Percentiles rank a stretch among this genome's conserved stretches.
phyloP scores from a whole-genome alignment of 2,329 filamentous ascomycete genomes.

The Aspergillus intermedius region DNA sequence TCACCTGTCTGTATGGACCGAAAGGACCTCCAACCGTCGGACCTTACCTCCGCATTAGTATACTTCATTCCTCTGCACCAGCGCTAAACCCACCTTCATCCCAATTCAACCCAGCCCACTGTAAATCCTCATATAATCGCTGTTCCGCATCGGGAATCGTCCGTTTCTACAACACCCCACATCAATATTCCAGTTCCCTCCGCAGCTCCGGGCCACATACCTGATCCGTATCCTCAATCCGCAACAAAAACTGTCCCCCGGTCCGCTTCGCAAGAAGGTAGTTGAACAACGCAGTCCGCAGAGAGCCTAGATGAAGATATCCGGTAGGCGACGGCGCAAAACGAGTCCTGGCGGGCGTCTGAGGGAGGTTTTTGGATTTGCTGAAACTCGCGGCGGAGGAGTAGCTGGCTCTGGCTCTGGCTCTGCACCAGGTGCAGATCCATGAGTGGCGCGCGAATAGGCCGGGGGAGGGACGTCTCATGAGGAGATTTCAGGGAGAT shows the following conservation, averaged over 20 bases:
- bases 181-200: constrained; percentile 18
- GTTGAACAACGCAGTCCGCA: constrained; percentile 92
- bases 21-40: constrained; percentile 73
- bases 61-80: background rate
- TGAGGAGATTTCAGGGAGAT: constrained; percentile 5
- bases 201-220: constrained; percentile 41
- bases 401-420: constrained; percentile 26
- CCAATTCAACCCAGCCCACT: constrained; percentile 86
- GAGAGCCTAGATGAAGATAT: constrained; percentile 82
- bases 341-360: constrained; percentile 63
- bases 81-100: constrained; percentile 62
- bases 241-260: constrained; percentile 79
- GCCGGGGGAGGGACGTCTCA: constrained; percentile 22
- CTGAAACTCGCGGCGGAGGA: constrained; percentile 23
- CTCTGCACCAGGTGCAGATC: constrained; percentile 32
- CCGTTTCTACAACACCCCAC: constrained; percentile 56
- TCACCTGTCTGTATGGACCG: constrained; percentile 79
- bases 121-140: constrained; percentile 68
- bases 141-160: constrained; percentile 74
- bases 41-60: constrained; percentile 42
- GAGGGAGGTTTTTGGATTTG: constrained; percentile 37
- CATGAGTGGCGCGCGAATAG: constrained; percentile 27
- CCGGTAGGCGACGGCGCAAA: constrained; percentile 96
- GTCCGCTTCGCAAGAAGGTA: constrained; percentile 85
- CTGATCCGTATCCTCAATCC: constrained; percentile 93